Conservation (phyloP, 2,329 filamentous ascomycete species). For the Shiraia sp. region DNA sequence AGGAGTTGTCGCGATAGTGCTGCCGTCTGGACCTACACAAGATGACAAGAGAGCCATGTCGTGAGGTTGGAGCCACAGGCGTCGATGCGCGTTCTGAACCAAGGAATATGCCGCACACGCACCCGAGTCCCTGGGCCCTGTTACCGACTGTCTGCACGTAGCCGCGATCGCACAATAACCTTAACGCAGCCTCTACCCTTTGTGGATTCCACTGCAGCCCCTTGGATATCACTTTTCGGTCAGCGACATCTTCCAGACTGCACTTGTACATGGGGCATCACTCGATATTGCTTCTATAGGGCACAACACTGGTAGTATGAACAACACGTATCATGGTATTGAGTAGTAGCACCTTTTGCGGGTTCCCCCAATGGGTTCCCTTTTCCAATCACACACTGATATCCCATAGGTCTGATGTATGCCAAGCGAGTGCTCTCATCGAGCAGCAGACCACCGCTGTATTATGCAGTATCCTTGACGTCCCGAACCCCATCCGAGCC, state of each 20-base stretch:
- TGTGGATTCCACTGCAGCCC: slow-evolving; percentile 31
- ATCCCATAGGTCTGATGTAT: not conserved
- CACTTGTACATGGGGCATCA: slow-evolving; percentile 4
- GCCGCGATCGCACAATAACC: slow-evolving; percentile 25
- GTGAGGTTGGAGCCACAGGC: slow-evolving; percentile 8
- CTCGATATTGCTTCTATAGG: too few relatives aligned
- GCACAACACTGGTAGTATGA: too few relatives aligned
- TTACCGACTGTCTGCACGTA: slow-evolving; percentile 14
- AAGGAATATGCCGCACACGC: slow-evolving; percentile 13
- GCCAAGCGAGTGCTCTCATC: not conserved
- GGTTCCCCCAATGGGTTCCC: not conserved
- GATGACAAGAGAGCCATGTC: slow-evolving; percentile 2
- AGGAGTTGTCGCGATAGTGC: too few relatives aligned
- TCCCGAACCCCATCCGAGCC: not conserved
- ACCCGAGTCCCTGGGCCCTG: slow-evolving; percentile 15
- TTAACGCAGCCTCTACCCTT: slow-evolving; percentile 36
- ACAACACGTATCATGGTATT: not conserved
- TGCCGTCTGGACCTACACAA: not conserved
- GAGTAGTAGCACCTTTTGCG: slow-evolving; percentile 1
- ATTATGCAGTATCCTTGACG: too few relatives aligned
- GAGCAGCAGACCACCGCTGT: too few relatives aligned
- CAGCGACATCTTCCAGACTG: slow-evolving; percentile 14
- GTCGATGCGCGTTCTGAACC: slow-evolving; percentile 3
- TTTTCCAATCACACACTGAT: slow-evolving; percentile 3
- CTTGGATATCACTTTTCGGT: slow-evolving; percentile 8